Evolutionary conservation across 192 early-diverging fungal species (phyloP).

Genomic region (Backusella macrospora): DNA sequence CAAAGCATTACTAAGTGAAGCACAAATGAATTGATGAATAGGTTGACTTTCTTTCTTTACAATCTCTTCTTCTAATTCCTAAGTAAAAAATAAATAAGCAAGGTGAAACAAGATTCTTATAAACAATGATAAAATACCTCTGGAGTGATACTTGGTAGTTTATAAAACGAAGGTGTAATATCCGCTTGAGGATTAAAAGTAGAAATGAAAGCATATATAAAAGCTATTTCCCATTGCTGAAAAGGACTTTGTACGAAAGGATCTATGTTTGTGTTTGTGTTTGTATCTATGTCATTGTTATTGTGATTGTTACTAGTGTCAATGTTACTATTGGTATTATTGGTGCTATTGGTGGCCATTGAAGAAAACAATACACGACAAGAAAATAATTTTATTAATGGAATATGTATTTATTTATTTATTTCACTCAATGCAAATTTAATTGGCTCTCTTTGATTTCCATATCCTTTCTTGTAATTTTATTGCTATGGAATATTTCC

Average conservation of each 20-base stretch:
- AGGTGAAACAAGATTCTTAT: not conserved
- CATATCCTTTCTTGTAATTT: no score
- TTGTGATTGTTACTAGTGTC: no score
- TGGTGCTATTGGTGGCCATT: no score
- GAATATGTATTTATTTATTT: no score
- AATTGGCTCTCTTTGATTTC: no score
- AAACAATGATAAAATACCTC: conserved; percentile 17
- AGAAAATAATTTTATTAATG: no score
- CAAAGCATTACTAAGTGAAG: conserved; percentile 24
- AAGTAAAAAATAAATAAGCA: not conserved
- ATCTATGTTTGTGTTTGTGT: not conserved
- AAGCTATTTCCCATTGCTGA: conserved; percentile 36
- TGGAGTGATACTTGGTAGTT: conserved; percentile 19
- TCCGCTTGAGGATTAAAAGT: conserved; percentile 19
- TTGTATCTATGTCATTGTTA: not conserved
- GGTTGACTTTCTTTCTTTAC: conserved; percentile 19
- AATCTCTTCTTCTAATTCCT: conserved; percentile 29
- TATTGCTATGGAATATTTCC: no score
- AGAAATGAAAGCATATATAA: conserved; percentile 29
- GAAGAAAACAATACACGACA: not conserved
- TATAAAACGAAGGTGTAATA: not conserved
- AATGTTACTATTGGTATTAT: no score
- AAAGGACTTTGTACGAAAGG: not conserved
- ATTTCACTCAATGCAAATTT: no score
- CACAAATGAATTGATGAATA: conserved; percentile 24